These are phyloP conservation scores for Penicillium maclennaniae DNA, from an alignment of 495 filamentous ascomycete genomes.

Conservation along the genomic window DNA sequence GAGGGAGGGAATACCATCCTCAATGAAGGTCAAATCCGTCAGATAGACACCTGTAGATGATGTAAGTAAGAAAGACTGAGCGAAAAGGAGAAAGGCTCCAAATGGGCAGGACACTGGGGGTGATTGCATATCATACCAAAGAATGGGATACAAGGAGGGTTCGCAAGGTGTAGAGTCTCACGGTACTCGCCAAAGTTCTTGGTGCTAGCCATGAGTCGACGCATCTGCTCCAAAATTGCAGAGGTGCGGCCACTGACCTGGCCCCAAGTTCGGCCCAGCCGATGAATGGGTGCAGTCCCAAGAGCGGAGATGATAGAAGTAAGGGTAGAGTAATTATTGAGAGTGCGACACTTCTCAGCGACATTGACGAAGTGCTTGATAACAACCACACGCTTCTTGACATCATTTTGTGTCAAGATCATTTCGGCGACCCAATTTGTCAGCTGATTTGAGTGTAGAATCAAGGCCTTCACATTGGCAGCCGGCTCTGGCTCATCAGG, in stretches of 20 bases:
- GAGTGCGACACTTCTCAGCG: slow-evolving; percentile 90
- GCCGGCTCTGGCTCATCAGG: slow-evolving; percentile 85
- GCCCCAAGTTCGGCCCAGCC: slow-evolving; percentile 90
- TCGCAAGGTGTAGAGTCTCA: slow-evolving; percentile 84
- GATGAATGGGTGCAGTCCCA: slow-evolving; percentile 89
- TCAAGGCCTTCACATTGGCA: slow-evolving; percentile 90
- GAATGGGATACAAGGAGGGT: slow-evolving; percentile 97
- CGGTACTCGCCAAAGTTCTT: slow-evolving; percentile 98
- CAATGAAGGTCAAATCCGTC: slow-evolving; percentile 97
- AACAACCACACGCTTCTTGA: slow-evolving; percentile 92
- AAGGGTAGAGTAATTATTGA: slow-evolving; percentile 97
- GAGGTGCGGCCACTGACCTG: slow-evolving; percentile 83
- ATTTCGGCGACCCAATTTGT: slow-evolving; percentile 99
- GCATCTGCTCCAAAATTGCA: slow-evolving; percentile 80
- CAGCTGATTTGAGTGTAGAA: slow-evolving; percentile 95
- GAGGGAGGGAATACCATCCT: slow-evolving; percentile 93
- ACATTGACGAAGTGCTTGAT: slow-evolving; percentile 98
- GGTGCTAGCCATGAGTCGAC: slow-evolving; percentile 90
- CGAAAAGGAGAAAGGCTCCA: background rate
- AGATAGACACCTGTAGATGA: slow-evolving; percentile 76
- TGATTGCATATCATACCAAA: slow-evolving; percentile 63
- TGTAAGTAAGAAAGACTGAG: slow-evolving; percentile 8
- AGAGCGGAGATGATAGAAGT: slow-evolving; percentile 98
- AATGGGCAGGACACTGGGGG: background rate
- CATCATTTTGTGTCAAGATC: slow-evolving; percentile 90